Conservation (phyloP, 192 early-diverging fungal genomes). For the Mortierella antarctica region DNA sequence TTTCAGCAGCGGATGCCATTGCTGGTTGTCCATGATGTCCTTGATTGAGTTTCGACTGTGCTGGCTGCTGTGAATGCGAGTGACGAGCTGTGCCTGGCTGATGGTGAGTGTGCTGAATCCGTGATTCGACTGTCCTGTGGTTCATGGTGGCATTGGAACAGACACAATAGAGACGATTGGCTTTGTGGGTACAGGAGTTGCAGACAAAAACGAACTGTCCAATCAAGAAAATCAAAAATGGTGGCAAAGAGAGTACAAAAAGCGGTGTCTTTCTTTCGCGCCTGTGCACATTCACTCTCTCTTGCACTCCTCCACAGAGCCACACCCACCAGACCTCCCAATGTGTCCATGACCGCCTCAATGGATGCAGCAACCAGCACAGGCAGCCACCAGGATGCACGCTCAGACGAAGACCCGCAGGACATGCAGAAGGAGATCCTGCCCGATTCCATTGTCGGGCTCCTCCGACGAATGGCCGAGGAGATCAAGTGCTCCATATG, state of each 20-base stretch:
- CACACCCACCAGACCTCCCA: neutral
- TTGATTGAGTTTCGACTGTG: neutral
- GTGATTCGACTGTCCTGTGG: conserved; percentile 7
- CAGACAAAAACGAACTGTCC: neutral
- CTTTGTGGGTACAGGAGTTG: neutral
- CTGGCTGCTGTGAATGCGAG: neutral
- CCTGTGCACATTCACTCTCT: neutral
- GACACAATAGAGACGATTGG: neutral
- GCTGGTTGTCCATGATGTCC: neutral
- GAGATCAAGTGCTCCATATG: conserved; percentile 51
- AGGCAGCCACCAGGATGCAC: neutral
- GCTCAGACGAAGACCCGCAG: neutral
- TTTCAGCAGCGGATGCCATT: neutral
- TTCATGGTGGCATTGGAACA: conserved; percentile 16
- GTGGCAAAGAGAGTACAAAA: conserved; percentile 6
- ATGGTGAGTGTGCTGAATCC: neutral
- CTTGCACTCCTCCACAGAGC: neutral
- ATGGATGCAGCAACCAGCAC: conserved; percentile 14
- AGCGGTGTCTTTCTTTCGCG: conserved; percentile 13
- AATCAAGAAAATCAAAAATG: neutral
- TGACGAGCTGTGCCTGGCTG: neutral
- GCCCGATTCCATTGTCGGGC: conserved; percentile 23
- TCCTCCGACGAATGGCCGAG: conserved; percentile 48
- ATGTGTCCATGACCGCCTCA: conserved; percentile 8
- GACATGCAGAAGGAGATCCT: conserved; percentile 18